Conservation (phyloP, 805 yeast genomes). For the Saturnispora sanitii region DNA sequence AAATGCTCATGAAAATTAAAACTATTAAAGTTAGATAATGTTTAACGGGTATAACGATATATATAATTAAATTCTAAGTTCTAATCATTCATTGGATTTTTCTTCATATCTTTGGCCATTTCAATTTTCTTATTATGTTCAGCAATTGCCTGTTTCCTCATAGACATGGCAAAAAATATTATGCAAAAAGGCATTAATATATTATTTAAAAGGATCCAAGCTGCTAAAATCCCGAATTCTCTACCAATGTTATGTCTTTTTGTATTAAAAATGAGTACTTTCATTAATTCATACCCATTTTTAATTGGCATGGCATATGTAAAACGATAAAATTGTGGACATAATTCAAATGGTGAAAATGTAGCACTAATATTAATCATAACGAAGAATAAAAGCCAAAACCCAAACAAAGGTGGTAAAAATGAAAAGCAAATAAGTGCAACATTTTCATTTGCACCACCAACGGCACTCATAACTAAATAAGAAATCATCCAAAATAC, state of each 20-base stretch:
- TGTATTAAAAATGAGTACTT: conserved; percentile 48
- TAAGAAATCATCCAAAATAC: conserved; percentile 63
- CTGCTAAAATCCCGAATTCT: conserved; percentile 15
- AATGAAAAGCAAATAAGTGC: conserved; percentile 41
- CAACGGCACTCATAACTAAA: conserved; percentile 65
- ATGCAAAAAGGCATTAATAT: conserved; percentile 34
- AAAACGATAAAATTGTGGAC: conserved; percentile 45
- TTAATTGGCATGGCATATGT: conserved; percentile 65
- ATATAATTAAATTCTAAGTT: too few species aligned
- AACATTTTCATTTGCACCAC: conserved; percentile 61
- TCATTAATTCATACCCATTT: conserved; percentile 50
- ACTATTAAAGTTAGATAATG: too few species aligned
- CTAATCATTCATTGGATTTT: not conserved
- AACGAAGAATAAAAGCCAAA: conserved; percentile 67
- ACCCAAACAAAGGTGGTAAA: conserved; percentile 59
- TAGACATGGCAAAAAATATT: conserved; percentile 13
- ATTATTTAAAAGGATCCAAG: conserved; percentile 16
- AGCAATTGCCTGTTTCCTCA: not conserved
- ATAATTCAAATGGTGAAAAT: conserved; percentile 52
- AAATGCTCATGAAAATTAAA: too few species aligned
- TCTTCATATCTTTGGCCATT: not conserved
- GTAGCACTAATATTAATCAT: conserved; percentile 60
- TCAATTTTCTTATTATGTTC: not conserved
- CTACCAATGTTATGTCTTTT: conserved; percentile 36
- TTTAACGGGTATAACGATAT: too few species aligned